Conservation (phyloP, 148 eudicot genomes). For the Pharnaceum exiguum region DNA sequence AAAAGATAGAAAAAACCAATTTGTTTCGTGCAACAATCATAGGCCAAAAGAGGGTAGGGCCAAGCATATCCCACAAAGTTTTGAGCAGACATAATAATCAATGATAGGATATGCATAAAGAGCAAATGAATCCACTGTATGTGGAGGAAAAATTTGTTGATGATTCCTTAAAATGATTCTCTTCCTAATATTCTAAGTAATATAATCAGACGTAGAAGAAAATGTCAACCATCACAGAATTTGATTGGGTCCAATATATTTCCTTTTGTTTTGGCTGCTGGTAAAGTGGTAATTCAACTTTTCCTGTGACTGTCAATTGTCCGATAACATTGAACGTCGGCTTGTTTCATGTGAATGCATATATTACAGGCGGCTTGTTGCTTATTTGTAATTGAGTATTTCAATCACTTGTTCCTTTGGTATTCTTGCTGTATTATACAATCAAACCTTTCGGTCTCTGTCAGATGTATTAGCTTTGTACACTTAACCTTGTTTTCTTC, state of each 20-base stretch:
- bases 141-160: conserved; percentile 1
- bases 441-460: not conserved
- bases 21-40: not conserved
- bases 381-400: not conserved
- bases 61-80: conserved; percentile 13
- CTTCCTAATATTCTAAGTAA: not conserved
- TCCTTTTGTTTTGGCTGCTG: not conserved
- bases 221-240: not conserved
- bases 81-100: conserved; percentile 12
- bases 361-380: conserved; percentile 5
- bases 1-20: not conserved
- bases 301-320: not conserved
- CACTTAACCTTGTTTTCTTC: too few species aligned
- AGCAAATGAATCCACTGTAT: not conserved
- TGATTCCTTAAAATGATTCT: not conserved
- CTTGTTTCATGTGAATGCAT: conserved; percentile 2
- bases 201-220: not conserved
- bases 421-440: too few species aligned
- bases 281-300: not conserved
- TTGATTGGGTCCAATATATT: not conserved
- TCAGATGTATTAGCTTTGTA: too few species aligned
- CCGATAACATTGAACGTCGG: conserved; percentile 8
- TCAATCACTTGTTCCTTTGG: not conserved
- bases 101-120: not conserved
- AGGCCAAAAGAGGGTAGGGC: not conserved